A percentile compares a stretch with the other conserved stretches of the same genome.
Evolutionary conservation across 169 alveolate species (phyloP).

Genomic region (Cystoisospora suis): DNA sequence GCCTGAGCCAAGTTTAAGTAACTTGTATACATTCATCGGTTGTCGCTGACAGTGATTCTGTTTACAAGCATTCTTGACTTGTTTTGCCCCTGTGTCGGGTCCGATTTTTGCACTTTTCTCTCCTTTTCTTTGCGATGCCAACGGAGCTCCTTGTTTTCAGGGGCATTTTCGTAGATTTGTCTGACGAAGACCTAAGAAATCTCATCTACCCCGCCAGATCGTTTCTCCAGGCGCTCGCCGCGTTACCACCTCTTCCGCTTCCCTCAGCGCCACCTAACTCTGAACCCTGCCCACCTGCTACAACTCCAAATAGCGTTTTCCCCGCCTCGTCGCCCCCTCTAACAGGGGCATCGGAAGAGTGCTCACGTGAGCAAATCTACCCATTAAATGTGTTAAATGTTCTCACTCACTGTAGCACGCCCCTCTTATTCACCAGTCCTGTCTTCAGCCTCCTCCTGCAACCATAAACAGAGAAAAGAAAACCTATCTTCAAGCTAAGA

Average conservation of each 20-base stretch:
- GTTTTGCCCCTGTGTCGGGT: background rate
- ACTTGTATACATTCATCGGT: too few species aligned
- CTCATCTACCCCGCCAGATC: background rate
- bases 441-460: too few species aligned
- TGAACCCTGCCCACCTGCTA: background rate
- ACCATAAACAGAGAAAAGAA: too few species aligned
- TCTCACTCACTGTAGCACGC: too few species aligned
- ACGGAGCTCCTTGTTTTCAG: background rate
- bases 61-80: background rate
- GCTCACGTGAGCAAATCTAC: too few species aligned
- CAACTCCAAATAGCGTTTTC: too few species aligned
- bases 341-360: too few species aligned
- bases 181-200: background rate
- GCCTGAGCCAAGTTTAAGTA: too few species aligned
- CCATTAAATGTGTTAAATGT: too few species aligned
- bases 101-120: background rate
- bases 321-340: too few species aligned
- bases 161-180: background rate
- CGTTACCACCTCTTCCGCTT: background rate
- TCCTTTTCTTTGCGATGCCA: background rate
- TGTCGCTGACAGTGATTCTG: background rate
- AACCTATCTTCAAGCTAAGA: too few species aligned
- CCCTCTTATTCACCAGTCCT: too few species aligned
- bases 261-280: background rate
- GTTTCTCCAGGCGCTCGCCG: background rate